These are phyloP conservation scores for Syzygium oleosum DNA, from an alignment of 345 rosid genomes.

Conservation along the genomic window DNA sequence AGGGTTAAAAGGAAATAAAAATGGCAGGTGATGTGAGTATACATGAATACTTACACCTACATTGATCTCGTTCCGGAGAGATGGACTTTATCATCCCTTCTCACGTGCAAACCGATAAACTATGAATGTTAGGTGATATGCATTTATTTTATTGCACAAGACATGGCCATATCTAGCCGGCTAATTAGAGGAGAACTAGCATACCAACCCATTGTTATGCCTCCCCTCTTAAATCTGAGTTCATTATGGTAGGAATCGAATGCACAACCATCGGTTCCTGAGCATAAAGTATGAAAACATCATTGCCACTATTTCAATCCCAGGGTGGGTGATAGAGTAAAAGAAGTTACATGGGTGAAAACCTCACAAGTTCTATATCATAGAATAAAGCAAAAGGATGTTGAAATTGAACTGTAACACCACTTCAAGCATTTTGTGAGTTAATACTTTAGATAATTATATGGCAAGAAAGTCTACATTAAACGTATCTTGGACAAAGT, in stretches of 20 bases:
- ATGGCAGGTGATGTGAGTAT: not conserved
- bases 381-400: not conserved
- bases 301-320: not conserved
- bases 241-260: not conserved
- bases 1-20: not conserved
- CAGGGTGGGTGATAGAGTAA: not conserved
- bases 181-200: not conserved
- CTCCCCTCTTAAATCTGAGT: not conserved
- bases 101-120: not conserved
- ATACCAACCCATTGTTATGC: not conserved
- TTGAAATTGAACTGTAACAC: not conserved
- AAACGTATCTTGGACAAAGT: not conserved
- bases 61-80: not conserved
- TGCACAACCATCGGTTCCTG: rapidly evolving
- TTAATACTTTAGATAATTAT: not conserved
- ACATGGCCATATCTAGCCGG: not conserved
- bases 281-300: not conserved
- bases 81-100: not conserved
- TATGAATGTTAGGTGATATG: not conserved
- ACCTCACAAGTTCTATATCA: not conserved
- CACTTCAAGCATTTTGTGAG: not conserved
- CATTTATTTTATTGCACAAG: not conserved
- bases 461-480: not conserved
- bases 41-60: not conserved
- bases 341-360: not conserved